These are phyloP conservation scores for Trichoderma lentiforme DNA, from an alignment of 2,329 filamentous ascomycete genomes.

Conservation along the genomic window DNA sequence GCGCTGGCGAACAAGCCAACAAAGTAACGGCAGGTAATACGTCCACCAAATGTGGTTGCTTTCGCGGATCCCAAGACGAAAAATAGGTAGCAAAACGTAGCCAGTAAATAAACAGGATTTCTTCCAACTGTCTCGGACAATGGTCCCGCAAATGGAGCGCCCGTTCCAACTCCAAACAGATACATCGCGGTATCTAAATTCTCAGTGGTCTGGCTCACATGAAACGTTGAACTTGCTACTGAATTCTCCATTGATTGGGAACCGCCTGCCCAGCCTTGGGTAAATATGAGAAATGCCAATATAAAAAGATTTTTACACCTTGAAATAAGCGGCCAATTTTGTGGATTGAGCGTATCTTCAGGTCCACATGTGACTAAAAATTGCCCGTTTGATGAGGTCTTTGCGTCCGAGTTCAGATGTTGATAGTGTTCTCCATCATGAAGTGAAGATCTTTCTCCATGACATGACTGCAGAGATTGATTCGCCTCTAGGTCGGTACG, in stretches of 20 bases:
- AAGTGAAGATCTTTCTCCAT: neutral
- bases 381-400: neutral
- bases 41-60: conserved; percentile 44
- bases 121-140: conserved; percentile 47
- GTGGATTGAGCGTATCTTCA: conserved; percentile 39
- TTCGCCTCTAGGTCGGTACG: neutral
- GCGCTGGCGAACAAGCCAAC: conserved; percentile 43
- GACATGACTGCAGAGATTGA: neutral
- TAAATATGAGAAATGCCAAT: conserved; percentile 40
- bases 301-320: conserved; percentile 34
- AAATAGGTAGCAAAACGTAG: conserved; percentile 44
- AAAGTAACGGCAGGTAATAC: conserved; percentile 48
- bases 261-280: conserved; percentile 45
- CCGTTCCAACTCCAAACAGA: conserved; percentile 46
- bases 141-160: conserved; percentile 47
- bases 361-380: neutral
- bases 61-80: conserved; percentile 47
- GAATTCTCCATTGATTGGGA: conserved; percentile 47
- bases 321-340: conserved; percentile 37
- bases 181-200: conserved; percentile 45
- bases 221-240: conserved; percentile 38
- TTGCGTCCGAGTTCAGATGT: neutral
- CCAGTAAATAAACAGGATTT: conserved; percentile 47
- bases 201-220: conserved; percentile 42
- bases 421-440: neutral